Conservation (phyloP, 2,329 filamentous ascomycete species). For the Nemania diffusa region DNA sequence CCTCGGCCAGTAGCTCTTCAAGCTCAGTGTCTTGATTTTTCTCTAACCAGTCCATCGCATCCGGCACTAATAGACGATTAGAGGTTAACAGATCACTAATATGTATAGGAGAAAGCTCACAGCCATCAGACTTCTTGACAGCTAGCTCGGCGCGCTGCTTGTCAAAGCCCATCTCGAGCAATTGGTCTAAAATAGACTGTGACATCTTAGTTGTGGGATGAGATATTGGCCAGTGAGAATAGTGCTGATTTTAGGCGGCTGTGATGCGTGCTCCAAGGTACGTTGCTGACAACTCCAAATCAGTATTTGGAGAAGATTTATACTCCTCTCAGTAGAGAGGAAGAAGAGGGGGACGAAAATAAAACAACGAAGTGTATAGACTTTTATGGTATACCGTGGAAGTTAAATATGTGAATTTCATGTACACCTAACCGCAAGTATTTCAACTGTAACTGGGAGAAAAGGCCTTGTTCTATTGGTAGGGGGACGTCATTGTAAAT, state of each 20-base stretch:
- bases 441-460: neutral
- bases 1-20: conserved; percentile 77
- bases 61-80: conserved; percentile 71
- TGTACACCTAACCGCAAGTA: neutral
- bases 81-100: neutral
- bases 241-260: neutral
- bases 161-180: conserved; percentile 84
- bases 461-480: neutral
- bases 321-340: neutral
- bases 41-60: conserved; percentile 94
- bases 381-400: conserved; percentile 6
- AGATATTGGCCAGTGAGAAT: conserved; percentile 23
- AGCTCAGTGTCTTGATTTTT: conserved; percentile 87
- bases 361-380: conserved; percentile 4
- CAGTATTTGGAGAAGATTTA: neutral
- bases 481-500: conserved; percentile 42
- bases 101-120: conserved; percentile 60
- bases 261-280: too few species aligned
- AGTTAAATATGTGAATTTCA: neutral
- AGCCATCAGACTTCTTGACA: conserved; percentile 81
- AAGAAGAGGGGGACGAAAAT: neutral
- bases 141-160: conserved; percentile 83
- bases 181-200: conserved; percentile 67
- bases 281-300: neutral
- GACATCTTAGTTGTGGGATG: conserved; percentile 57